Evolutionary conservation across 164 flowering plant genomes (phyloP), one percentile per base, ranked within the genome.

Genomic region (Dillenia suffruticosa): DNA sequence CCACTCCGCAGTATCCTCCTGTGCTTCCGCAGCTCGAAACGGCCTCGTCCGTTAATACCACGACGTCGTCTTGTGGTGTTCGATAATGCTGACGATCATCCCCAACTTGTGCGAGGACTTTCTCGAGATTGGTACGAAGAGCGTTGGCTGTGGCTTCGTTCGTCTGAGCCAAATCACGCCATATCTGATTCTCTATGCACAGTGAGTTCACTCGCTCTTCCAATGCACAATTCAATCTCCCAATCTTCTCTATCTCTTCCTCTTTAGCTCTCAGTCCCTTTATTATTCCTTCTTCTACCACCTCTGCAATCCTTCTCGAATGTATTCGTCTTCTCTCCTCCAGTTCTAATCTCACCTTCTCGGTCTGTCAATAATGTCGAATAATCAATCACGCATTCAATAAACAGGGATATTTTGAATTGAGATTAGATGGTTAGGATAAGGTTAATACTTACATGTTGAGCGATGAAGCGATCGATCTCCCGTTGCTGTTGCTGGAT

Each of bases 131-230:
- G 62, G 63, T 49, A 0, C 87, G 70, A 1, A 90, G 70, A 2
- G 86, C 80, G 63, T 83, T 82, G 13, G 86, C 95, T 0, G 90
- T 78, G 19, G 97, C 92, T 58, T 90, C 97, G 76, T 83, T 86
- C 12, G 82, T 63, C 49, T 81, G 85, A 0, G 97, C 94, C 56
- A 88, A 45, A 12, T 86, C 90, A 6, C 83, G 54, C 97, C 95
- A 90, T 32, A 88, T 76, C 64, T 86, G 89, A 56, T 83, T 88
- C 76, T 90, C 92, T 14, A 84, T 8, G 72, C 62, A 72, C 12
- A 90, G 78, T 2, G 73, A 72, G 57, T 76, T 81, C 53, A 86
- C 79, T 16, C 74, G 63, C 60, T 83, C 95, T 60, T 90, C 85
- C 2, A 90, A 62, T 2, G 69, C 80, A 77, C 81, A 74, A 51